Evolutionary conservation across 78 protist genomes (phyloP).

Genomic region (Acrasis kona): DNA sequence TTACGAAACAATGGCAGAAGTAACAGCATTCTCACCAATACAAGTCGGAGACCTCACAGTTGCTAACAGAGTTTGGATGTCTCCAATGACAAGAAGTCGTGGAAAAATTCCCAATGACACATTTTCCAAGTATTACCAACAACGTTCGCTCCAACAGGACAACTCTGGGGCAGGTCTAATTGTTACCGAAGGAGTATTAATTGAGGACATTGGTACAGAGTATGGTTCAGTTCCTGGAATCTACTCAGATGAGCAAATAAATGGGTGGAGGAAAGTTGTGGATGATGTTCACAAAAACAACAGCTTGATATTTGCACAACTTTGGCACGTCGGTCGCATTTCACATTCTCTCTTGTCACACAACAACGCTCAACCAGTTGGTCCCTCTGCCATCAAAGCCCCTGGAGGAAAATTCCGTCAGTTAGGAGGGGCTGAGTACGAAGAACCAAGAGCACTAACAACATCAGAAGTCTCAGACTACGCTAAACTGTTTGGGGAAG

Average conservation of each 20-base stretch:
- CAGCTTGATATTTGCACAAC: constrained; percentile 26
- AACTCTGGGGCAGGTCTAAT: constrained; percentile 23
- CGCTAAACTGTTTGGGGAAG: too few species aligned
- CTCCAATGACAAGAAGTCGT: constrained; percentile 47
- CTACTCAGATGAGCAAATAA: constrained; percentile 23
- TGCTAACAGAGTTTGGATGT: constrained; percentile 23
- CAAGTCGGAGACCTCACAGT: constrained; percentile 10
- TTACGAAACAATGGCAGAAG: too few species aligned
- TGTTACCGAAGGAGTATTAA: constrained; percentile 21
- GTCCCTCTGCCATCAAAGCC: neutral
- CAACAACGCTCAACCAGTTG: neutral
- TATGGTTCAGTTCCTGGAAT: constrained; percentile 28
- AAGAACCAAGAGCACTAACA: constrained; percentile 34
- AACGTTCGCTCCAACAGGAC: too few species aligned
- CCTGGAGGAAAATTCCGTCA: neutral
- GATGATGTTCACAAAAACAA: constrained; percentile 33
- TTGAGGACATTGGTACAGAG: constrained; percentile 4
- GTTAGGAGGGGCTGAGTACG: constrained; percentile 1
- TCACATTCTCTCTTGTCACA: neutral
- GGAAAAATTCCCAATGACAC: neutral
- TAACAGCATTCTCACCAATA: too few species aligned
- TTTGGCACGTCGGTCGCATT: constrained; percentile 39
- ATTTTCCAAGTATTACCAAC: constrained; percentile 17
- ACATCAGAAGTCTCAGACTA: constrained; percentile 8
- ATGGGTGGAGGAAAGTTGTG: constrained; percentile 35